Base-by-base conservation (phyloP, 495 filamentous ascomycete genomes). In the Aspergillus ellipticus region DNA sequence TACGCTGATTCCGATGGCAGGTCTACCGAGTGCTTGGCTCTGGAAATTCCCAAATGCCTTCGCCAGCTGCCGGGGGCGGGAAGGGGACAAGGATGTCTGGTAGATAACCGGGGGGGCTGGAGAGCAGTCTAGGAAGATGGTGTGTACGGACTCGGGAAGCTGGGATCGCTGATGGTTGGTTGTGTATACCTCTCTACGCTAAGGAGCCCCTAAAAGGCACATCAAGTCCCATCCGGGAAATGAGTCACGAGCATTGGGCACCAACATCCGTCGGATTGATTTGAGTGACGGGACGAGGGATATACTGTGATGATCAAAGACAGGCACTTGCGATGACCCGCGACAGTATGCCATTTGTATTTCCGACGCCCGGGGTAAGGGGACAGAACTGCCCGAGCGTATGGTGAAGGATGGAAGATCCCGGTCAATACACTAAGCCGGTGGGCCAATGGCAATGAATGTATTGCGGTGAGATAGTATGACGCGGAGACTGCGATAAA, bases 401-500 rank as follows among this genome's bases (percentile, higher is more conserved):
- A 15, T 39, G 35, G n/a, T n/a, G n/a, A n/a, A 35, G 13, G 33
- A 35, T n/a, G 35, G 35, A 28, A 49, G 47, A 49, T 19, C 16
- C 24, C 47, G 28, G 26, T 31, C 3, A 17, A 49, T 28, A 49
- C 26, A 28, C 16, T 11, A 31, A 7, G 3, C 16, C 6, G 10
- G 2, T 31, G 39, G 41, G 21, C 33, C 47, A 37, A 52, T 57
- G 45, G 55, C 21, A 16, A 21, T 19, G 26, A 21, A 21, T 22
- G 42, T 15, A 31, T 35, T 22, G 6, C 42, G 1, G 51, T 24
- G 46, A 46, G 37, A 33, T 31, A 31, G 29, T 53, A 55, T 61
- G 59, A 57, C 47, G 59, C 56, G 54, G 29, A 45, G 31, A 26
- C 43, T 37, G 42, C 42, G 42, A 54, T 56, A 51, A 43, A 56